A percentile compares a stretch with the other conserved stretches of the same genome.
phyloP scores from a whole-genome alignment of 2,329 filamentous ascomycete species.

The Aspergillus felis region DNA sequence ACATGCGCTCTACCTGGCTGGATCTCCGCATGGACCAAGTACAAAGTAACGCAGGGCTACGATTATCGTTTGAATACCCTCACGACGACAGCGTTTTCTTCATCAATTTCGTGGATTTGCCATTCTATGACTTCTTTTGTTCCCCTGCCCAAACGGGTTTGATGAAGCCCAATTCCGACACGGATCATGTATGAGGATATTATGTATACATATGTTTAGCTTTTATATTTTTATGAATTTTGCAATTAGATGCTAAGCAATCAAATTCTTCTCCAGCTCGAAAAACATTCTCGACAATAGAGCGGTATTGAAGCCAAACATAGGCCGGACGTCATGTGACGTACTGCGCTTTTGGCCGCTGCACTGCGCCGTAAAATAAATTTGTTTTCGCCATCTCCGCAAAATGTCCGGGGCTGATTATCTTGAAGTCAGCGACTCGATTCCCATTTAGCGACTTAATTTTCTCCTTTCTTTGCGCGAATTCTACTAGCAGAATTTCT shows the following conservation, averaged over 20 bases:
- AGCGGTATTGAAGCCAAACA: background rate
- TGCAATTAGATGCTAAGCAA: background rate
- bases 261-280: background rate
- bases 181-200: background rate
- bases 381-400: constrained; percentile 31
- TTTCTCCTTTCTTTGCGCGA: background rate
- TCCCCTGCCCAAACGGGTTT: background rate
- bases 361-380: constrained; percentile 29
- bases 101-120: constrained; percentile 8
- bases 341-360: constrained; percentile 9
- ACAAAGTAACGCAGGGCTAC: constrained; percentile 31
- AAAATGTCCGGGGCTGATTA: constrained; percentile 20
- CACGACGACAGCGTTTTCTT: constrained; percentile 27
- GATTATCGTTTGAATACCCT: constrained; percentile 25
- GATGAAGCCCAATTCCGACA: background rate
- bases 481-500: background rate
- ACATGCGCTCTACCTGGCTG: constrained; percentile 9
- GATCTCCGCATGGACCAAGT: constrained; percentile 16
- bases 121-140: background rate
- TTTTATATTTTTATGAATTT: background rate
- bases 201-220: background rate
- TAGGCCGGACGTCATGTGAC: constrained; percentile 19
- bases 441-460: background rate
- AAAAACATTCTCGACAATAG: background rate
- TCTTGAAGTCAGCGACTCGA: background rate